Conservation (phyloP, 805 yeast species). For the Saccharomycopsis olivae region DNA sequence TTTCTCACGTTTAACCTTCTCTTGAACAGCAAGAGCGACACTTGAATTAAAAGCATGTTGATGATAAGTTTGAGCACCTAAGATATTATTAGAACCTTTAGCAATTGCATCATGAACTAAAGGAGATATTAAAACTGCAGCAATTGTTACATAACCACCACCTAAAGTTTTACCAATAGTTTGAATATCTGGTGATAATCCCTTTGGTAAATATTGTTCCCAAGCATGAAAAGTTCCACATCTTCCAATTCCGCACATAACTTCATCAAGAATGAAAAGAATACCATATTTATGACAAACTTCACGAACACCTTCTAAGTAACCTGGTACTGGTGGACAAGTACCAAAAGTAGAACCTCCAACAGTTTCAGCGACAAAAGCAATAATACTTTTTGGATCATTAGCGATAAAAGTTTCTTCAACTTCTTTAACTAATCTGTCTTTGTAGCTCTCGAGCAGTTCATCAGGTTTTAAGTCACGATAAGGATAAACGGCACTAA, state of each 20-base stretch:
- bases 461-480: conserved; percentile 25
- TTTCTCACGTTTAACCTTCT: conserved; percentile 27
- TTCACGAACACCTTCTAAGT: conserved; percentile 35
- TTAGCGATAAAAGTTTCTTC: conserved; percentile 32
- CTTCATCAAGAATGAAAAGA: conserved; percentile 41
- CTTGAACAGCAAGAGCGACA: conserved; percentile 37
- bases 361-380: conserved; percentile 35
- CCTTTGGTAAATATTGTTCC: conserved; percentile 31
- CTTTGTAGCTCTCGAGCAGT: conserved; percentile 30
- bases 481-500: conserved; percentile 27
- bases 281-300: conserved; percentile 43
- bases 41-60: conserved; percentile 37
- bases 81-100: conserved; percentile 31
- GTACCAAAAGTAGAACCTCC: conserved; percentile 39
- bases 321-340: conserved; percentile 35
- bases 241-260: conserved; percentile 50
- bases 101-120: conserved; percentile 29
- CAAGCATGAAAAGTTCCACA: conserved; percentile 38
- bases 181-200: conserved; percentile 36
- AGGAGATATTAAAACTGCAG: conserved; percentile 35
- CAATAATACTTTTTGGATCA: conserved; percentile 35
- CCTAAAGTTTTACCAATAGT: conserved; percentile 40
- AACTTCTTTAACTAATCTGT: conserved; percentile 29
- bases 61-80: conserved; percentile 44
- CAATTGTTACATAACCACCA: conserved; percentile 39